Evolutionary conservation across 2,329 filamentous ascomycete species (phyloP).

Genomic region (Xylariaceae sp.): DNA sequence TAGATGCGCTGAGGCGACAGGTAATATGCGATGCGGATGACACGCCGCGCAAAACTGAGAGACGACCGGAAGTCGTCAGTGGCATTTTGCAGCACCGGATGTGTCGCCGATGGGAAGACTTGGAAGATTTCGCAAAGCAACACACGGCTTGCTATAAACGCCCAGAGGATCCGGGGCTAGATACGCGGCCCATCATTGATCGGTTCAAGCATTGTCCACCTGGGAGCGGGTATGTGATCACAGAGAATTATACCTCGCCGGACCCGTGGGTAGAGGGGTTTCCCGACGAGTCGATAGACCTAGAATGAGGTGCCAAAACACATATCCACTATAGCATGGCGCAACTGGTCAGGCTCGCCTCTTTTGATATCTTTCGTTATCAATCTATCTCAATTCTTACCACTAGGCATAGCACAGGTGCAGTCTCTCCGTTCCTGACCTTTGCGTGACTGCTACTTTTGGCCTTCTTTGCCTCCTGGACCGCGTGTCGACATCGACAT

Average conservation of each 20-base stretch:
- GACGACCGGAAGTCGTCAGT: conserved; percentile 11
- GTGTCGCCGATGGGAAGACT: conserved; percentile 27
- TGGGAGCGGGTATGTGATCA: conserved; percentile 12
- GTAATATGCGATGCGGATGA: conserved; percentile 31
- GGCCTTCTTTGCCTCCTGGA: too few species aligned
- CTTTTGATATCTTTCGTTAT: too few species aligned
- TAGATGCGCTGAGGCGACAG: conserved; percentile 27
- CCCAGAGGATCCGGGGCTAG: conserved; percentile 10
- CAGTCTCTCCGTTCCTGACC: too few species aligned
- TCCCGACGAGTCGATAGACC: conserved; percentile 15
- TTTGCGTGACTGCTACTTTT: too few species aligned
- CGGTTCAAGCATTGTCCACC: conserved; percentile 18
- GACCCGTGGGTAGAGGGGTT: conserved; percentile 13
- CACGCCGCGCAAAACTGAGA: conserved; percentile 25
- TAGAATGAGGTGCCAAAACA: too few species aligned
- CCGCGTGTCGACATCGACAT: too few species aligned
- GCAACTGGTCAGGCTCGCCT: too few species aligned
- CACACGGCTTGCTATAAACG: conserved; percentile 19
- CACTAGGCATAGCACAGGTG: too few species aligned
- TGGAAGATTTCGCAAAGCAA: conserved; percentile 22
- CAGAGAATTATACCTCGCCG: conserved; percentile 8
- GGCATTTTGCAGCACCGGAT: conserved; percentile 23
- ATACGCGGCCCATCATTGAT: conserved; percentile 3
- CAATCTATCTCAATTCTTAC: too few species aligned
- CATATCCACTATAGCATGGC: too few species aligned